Evolutionary conservation across 257 asterid genomes (phyloP).

Genomic region (Ilex asprella): DNA sequence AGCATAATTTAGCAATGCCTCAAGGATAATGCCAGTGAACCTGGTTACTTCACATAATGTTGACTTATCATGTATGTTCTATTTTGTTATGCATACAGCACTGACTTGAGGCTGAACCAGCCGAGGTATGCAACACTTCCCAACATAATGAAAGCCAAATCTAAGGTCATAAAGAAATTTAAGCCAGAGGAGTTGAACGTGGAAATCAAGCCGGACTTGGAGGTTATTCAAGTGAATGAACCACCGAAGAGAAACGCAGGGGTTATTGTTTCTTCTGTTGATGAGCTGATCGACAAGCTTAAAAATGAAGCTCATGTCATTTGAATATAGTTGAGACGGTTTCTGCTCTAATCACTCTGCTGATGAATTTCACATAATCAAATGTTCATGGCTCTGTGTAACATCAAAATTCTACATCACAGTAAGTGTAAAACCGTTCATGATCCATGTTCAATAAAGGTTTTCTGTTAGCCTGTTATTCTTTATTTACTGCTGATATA

Average conservation of each 20-base stretch:
- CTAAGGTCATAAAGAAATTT: conserved; percentile 67
- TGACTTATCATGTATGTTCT: background rate
- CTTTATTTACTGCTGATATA: too few relatives aligned
- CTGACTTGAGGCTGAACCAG: conserved; percentile 89
- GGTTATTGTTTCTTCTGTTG: conserved; percentile 75
- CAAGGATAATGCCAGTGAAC: too few relatives aligned
- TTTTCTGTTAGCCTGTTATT: too few relatives aligned
- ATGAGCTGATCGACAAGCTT: conserved; percentile 74
- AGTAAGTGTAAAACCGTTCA: too few relatives aligned
- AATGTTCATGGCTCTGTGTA: too few relatives aligned
- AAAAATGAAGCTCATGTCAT: conserved; percentile 76
- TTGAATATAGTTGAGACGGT: conserved; percentile 12
- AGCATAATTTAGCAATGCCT: too few relatives aligned
- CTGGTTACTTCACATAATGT: too few relatives aligned
- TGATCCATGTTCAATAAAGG: too few relatives aligned
- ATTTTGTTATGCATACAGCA: conserved; percentile 32
- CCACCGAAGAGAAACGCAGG: conserved; percentile 95
- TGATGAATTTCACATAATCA: too few relatives aligned
- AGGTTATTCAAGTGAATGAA: conserved; percentile 69
- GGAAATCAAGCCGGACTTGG: conserved; percentile 62
- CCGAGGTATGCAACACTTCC: conserved; percentile 96
- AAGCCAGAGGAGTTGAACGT: conserved; percentile 70
- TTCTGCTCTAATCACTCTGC: too few relatives aligned
- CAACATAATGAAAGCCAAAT: conserved; percentile 94
- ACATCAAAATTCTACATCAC: too few relatives aligned